Base-by-base conservation (phyloP, 345 rosid species). In the Durio zibethinus region DNA sequence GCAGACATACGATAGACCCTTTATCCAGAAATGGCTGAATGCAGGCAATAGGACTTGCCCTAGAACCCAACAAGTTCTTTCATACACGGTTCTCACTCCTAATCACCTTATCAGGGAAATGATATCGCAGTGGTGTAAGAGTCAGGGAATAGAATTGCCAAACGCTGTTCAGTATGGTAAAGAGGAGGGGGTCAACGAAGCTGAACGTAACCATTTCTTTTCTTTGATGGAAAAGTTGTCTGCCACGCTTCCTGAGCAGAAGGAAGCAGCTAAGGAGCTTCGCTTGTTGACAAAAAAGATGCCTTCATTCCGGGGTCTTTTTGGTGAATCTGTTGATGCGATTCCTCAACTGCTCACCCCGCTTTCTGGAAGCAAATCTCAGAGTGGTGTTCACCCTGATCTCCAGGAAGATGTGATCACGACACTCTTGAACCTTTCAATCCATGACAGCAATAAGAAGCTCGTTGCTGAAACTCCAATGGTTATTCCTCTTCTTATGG, bases 381-480 rank as follows among this genome's bases (percentile, higher is more conserved):
- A 31, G 15, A 79, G 72, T 77, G 82, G 71, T 53, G 78, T 82
- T 10, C 87, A 88, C 72, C 88, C 82, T 60, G 89, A 86, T 75
- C 89, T 96, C 71, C 97, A 93, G 72, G 99, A 96, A 83, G 97
- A 96, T 78, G 87, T 96, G 82, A 87, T 96, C 77, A 96, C 99
- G 2, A 92, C 97, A 1, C 82, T 96, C 21, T 72, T 96, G 80
- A 96, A 96, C 80, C 90, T 96, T 67, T 90, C 99, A 0, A 96
- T 96, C 83, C 97, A 92, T 38, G 99, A 96, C 85, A 89, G 74
- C 82, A 96, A 96, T 86, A 96, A 96, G 89, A 93, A 91, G 81
- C 88, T 91, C 0, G 97, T 93, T 18, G 92, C 94, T 3, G 97
- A 93, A 80, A 92, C 89, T 66, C 90, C 97, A 0, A 74, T 77